Evolutionary conservation across 2,329 filamentous ascomycete genomes (phyloP).

Genomic region (Ophiostoma novo-ulmi): DNA sequence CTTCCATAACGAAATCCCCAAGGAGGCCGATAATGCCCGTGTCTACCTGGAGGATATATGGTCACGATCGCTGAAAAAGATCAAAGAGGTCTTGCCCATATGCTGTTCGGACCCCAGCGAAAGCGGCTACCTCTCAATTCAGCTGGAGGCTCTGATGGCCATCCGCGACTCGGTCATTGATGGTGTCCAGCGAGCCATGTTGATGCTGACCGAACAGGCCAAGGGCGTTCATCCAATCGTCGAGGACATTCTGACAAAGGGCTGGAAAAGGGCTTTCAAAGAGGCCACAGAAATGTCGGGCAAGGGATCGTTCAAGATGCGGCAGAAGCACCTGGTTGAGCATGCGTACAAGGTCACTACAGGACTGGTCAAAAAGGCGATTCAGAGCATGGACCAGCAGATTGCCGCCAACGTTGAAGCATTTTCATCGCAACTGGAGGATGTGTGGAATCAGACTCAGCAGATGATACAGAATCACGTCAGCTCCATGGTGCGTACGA

Average conservation of each 20-base stretch:
- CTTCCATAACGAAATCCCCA: slow-evolving; percentile 4
- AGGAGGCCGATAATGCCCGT: neutral
- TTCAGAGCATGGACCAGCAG: slow-evolving; percentile 12
- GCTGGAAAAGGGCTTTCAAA: slow-evolving; percentile 1
- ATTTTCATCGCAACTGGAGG: neutral
- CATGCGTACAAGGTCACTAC: neutral
- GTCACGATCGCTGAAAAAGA: neutral
- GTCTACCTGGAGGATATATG: neutral
- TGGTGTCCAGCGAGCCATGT: slow-evolving; percentile 17
- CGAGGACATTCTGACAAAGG: neutral
- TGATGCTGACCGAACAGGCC: neutral
- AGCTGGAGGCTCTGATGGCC: slow-evolving; percentile 15
- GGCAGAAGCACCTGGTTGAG: neutral
- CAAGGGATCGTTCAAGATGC: slow-evolving; percentile 2
- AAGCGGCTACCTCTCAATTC: neutral
- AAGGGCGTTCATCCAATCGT: slow-evolving; percentile 6
- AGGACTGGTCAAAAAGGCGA: slow-evolving; percentile 14
- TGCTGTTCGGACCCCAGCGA: neutral
- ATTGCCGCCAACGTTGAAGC: neutral
- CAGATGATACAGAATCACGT: slow-evolving; percentile 12
- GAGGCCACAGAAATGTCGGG: neutral
- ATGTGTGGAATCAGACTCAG: neutral
- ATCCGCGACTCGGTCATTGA: slow-evolving; percentile 18
- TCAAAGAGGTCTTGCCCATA: slow-evolving; percentile 10
- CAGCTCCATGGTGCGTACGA: neutral